A percentile compares a stretch with the other conserved stretches of the same genome.
phyloP scores from a whole-genome alignment of 768 basidiomycete species.

The Tulasnella sp. region DNA sequence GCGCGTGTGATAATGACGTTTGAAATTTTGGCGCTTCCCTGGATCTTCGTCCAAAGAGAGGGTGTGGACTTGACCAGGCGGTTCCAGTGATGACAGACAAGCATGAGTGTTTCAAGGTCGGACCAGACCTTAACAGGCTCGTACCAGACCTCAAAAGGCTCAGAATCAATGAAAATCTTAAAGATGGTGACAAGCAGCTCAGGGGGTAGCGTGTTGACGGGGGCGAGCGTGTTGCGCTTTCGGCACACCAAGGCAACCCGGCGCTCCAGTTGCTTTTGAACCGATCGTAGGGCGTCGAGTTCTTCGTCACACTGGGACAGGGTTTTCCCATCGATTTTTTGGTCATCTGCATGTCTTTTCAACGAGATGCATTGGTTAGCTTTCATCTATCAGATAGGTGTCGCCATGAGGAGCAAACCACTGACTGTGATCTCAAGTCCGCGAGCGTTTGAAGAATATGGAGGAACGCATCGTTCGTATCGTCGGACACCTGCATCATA shows the following conservation, averaged over 20 bases:
- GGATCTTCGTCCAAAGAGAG: background rate
- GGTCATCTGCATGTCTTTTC: background rate
- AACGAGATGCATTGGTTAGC: background rate
- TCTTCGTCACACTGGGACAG: background rate
- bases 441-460: no score
- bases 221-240: background rate
- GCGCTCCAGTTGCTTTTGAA: background rate
- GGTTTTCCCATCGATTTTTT: background rate
- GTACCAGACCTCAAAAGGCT: background rate
- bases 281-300: background rate
- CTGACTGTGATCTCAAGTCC: no score
- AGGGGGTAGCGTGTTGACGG: background rate
- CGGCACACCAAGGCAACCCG: background rate
- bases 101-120: background rate
- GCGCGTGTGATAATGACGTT: background rate
- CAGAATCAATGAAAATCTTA: background rate
- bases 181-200: background rate
- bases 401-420: no score
- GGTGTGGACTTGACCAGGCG: background rate
- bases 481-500: no score
- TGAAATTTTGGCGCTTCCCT: background rate
- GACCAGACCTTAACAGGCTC: no score
- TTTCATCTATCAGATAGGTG: background rate
- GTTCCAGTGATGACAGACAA: background rate
- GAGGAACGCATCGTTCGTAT: no score